Conservation (phyloP, 805 yeast species). For the Torulaspora maleeae region DNA sequence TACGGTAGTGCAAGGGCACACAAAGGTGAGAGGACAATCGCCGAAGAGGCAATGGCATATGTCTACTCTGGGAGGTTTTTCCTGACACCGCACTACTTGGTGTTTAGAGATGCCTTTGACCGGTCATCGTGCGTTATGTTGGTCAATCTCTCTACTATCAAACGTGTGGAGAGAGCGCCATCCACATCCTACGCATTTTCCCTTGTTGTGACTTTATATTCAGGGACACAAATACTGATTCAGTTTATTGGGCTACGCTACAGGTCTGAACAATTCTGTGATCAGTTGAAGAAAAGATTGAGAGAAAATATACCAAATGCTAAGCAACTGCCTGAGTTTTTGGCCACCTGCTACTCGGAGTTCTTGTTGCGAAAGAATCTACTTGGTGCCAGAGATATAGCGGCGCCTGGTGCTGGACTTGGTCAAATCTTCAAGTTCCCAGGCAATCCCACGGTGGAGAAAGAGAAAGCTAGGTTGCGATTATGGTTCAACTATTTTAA, state of each 20-base stretch:
- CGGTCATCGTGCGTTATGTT: slow-evolving; percentile 60
- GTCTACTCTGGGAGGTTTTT: slow-evolving; percentile 60
- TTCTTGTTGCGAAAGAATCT: slow-evolving; percentile 57
- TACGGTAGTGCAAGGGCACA: slow-evolving; percentile 18
- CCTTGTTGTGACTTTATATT: slow-evolving; percentile 62
- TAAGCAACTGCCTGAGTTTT: slow-evolving; percentile 56
- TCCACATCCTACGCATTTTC: slow-evolving; percentile 73
- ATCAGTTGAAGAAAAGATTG: slow-evolving; percentile 54
- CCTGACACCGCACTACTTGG: slow-evolving; percentile 68
- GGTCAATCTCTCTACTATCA: slow-evolving; percentile 70
- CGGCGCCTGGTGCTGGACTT: slow-evolving; percentile 75
- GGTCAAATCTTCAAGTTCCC: slow-evolving; percentile 85
- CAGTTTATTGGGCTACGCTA: slow-evolving; percentile 77
- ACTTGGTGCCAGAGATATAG: slow-evolving; percentile 36
- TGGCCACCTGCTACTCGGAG: slow-evolving; percentile 78
- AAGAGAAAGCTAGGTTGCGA: slow-evolving; percentile 82
- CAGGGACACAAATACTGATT: slow-evolving; percentile 56
- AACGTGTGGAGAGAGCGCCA: slow-evolving; percentile 83
- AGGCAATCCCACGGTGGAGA: slow-evolving; percentile 71
- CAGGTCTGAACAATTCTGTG: slow-evolving; percentile 76
- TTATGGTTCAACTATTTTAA: slow-evolving; percentile 90
- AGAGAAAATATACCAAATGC: slow-evolving; percentile 61
- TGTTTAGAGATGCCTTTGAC: slow-evolving; percentile 70
- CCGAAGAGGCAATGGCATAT: slow-evolving; percentile 28
- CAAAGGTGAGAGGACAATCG: slow-evolving; percentile 7